Evolutionary conservation across 257 asterid genomes (phyloP).

Genomic region (Nicotiana tomentosiformis): DNA sequence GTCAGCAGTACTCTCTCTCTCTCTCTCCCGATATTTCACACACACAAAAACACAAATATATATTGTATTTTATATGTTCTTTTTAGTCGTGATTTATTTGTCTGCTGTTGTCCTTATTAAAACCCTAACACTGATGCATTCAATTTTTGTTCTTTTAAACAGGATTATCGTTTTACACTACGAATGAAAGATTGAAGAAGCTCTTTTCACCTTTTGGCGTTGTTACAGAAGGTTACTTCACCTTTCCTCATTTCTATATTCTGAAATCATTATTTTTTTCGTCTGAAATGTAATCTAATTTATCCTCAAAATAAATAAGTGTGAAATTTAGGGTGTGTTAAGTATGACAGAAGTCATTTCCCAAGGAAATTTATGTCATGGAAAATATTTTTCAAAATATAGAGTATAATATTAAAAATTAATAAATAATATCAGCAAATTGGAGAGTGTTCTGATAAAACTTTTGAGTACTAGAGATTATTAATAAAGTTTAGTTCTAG

Average conservation of each 20-base stretch:
- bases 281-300: too few relatives aligned
- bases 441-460: too few relatives aligned
- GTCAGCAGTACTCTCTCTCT: slow-evolving; percentile 41
- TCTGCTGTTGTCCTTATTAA: neutral
- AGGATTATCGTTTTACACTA: slow-evolving; percentile 78
- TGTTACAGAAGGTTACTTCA: slow-evolving; percentile 42
- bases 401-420: too few relatives aligned
- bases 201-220: slow-evolving; percentile 57
- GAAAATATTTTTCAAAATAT: neutral
- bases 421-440: too few relatives aligned
- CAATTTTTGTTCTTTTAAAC: neutral
- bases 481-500: too few relatives aligned
- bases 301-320: too few relatives aligned
- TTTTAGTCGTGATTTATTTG: neutral
- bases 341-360: too few relatives aligned
- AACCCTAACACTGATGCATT: neutral
- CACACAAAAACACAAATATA: neutral
- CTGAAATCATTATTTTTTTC: neutral
- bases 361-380: too few relatives aligned
- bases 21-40: neutral
- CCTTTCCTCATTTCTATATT: neutral
- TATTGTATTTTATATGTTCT: neutral
- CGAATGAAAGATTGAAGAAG: slow-evolving; percentile 41
- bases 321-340: too few relatives aligned
- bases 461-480: too few relatives aligned